Percentiles rank a stretch among this genome's conserved stretches.
Evolutionary conservation across 805 yeast genomes (phyloP).

Genomic region (Cyberlindnera maclurae): DNA sequence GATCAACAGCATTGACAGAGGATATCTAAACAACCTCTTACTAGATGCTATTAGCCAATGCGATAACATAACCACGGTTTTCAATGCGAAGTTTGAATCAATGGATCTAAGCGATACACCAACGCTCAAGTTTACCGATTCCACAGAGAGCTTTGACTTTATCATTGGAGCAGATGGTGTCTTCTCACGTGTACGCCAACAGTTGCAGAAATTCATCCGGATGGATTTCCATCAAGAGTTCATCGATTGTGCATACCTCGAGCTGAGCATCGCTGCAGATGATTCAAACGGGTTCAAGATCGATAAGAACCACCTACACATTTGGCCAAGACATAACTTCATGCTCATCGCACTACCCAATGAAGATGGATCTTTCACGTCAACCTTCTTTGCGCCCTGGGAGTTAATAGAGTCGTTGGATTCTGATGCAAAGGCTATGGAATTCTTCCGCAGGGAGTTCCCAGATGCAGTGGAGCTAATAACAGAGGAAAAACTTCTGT

Average conservation of each 20-base stretch:
- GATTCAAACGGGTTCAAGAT: slow-evolving; percentile 30
- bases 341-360: slow-evolving; percentile 92
- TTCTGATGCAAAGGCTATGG: slow-evolving; percentile 35
- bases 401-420: slow-evolving; percentile 46
- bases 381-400: slow-evolving; percentile 86
- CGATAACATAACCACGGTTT: slow-evolving; percentile 40
- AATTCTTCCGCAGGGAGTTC: slow-evolving; percentile 56
- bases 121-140: slow-evolving; percentile 19
- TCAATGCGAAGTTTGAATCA: slow-evolving; percentile 48
- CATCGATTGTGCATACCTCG: slow-evolving; percentile 79
- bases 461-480: slow-evolving; percentile 68
- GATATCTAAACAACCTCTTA: slow-evolving; percentile 55
- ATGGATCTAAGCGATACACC: slow-evolving; percentile 29
- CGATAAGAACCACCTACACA: slow-evolving; percentile 71
- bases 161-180: slow-evolving; percentile 86
- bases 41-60: slow-evolving; percentile 53
- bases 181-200: slow-evolving; percentile 63
- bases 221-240: slow-evolving; percentile 72
- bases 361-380: slow-evolving; percentile 78
- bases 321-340: slow-evolving; percentile 83
- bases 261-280: slow-evolving; percentile 59
- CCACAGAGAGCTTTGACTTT: slow-evolving; percentile 38
- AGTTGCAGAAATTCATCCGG: slow-evolving; percentile 56
- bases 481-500: slow-evolving; percentile 46
- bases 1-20: slow-evolving; percentile 81